Evolutionary conservation across 2,329 filamentous ascomycete genomes (phyloP), one percentile per base, ranked within the genome.

Genomic region (Penicillium brevicompactum): DNA sequence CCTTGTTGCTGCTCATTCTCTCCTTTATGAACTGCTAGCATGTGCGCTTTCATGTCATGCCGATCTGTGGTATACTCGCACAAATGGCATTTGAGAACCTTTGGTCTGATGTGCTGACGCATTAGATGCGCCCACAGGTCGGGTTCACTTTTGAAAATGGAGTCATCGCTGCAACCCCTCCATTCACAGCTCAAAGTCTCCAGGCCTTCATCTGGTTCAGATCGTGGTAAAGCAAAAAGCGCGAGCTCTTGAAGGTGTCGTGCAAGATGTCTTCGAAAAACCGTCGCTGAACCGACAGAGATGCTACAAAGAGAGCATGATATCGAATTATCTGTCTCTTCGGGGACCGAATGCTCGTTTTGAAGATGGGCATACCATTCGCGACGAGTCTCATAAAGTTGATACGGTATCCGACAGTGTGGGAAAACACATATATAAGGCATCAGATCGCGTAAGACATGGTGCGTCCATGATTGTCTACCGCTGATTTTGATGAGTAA

Each of bases 371-470:
- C 11, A 16, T 40, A 27, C 46, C 46, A 49, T 24, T 49, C 32
- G 4, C 21, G 32, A 27, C 46, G 46, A 27, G 34, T 49, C 18
- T 40, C 46, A 13, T 40, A 49, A 6, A 49, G 13, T 1, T 18
- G 31, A n/a, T 41, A 6, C 6, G 38, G 38, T 21, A 16, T 24
- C 6, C 27, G 2, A 38, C 75, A 76, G 0, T 55, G 43, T 6
- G 53, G 21, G 0, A 60, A 58, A 0, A 74, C 38, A 34, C 75
- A 77, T 0, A 65, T 55, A 24, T 76, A 77, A 0, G 74, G 74
- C 1, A 68, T 63, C 0, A 78, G 55, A 21, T 77, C 75, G 2
- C 52, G 51, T 41, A 71, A 71, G 0, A 78, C 59, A 44, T 78
- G 75, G 10, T 60, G 72, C 64, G 63, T 68, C 73, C 73, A 76